Base-by-base conservation (phyloP, 1,284 basidiomycete species). In the Malassezia caprae region DNA sequence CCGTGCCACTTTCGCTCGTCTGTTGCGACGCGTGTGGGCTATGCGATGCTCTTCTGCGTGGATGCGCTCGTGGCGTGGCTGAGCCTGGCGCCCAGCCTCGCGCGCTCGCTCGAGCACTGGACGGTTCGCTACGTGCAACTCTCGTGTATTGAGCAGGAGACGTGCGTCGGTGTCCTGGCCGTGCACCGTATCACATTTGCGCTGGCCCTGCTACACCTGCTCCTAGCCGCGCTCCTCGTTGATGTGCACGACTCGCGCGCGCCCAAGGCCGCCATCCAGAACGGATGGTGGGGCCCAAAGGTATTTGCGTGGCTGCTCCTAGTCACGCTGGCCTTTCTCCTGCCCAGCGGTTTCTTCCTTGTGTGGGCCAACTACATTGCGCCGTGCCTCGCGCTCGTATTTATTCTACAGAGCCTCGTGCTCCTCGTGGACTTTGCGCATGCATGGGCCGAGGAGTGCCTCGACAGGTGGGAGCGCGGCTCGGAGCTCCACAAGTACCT, bases 281-380 rank as follows among this genome's bases (percentile, higher is more conserved):
- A 99, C 74, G 93, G 93, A 2, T 99, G 91, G 91, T 99, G 93
- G 93, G 93, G 93, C 31, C 91, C 90, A 12, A 99, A 99, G 75
- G 83, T 90, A 31, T 79, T 96, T 44, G 78, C 86, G 5, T 91
- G 88, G 88, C 68, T 90, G 24, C 65, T 86, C 53, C 80, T 93
- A 50, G 78, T 93, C 56, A 78, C 81, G 42, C 76, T 87, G 24
- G 86, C 85, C 5, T 99, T 98, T 80, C 84, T 93, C 76, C 87
- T 93, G 62, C 90, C 90, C 0, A 93, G 93, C 69, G 84, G 81
- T 47, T 91, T 94, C 81, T 91, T 93, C 77, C 88, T 93, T 76
- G 86, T 93, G 76, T 96, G 84, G 89, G 91, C 90, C 46, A 91
- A 93, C 68, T 96, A 93, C 72, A 78, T 93, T 21, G 66, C 90